phyloP scores from a whole-genome alignment of 2,329 filamentous ascomycete species.

The Calycina marina region DNA sequence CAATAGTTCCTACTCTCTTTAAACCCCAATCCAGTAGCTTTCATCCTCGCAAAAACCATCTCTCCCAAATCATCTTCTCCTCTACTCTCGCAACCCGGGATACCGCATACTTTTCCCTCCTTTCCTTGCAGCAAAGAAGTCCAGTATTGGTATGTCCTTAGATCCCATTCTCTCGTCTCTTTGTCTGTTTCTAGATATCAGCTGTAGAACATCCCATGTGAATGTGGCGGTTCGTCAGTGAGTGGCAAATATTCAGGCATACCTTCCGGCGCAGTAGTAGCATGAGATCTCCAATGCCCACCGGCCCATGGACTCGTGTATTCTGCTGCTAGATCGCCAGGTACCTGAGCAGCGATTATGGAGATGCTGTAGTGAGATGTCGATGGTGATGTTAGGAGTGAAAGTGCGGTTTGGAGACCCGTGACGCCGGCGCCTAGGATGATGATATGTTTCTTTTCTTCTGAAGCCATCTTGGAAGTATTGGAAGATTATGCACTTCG shows the following conservation, averaged over 20 bases:
- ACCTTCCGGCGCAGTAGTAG: slow-evolving; percentile 10
- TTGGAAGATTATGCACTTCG: neutral
- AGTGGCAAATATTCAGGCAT: no score
- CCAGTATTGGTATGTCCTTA: slow-evolving; percentile 29
- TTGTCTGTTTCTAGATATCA: no score
- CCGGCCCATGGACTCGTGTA: slow-evolving; percentile 26
- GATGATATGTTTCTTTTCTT: slow-evolving; percentile 8
- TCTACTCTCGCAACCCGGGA: slow-evolving; percentile 15
- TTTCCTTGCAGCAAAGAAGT: slow-evolving; percentile 18
- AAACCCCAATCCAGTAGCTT: slow-evolving; percentile 11
- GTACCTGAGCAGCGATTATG: slow-evolving; percentile 28
- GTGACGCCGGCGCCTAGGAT: slow-evolving; percentile 29
- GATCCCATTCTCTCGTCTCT: slow-evolving; percentile 27
- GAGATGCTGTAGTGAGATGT: slow-evolving; percentile 25
- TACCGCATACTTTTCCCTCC: slow-evolving; percentile 6
- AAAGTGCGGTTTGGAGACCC: slow-evolving; percentile 30
- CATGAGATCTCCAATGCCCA: slow-evolving; percentile 32
- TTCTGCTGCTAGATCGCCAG: slow-evolving; percentile 17
- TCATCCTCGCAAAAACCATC: slow-evolving; percentile 1
- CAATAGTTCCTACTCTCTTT: slow-evolving; percentile 3
- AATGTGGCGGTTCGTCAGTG: no score
- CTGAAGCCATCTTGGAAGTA: no score
- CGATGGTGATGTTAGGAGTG: slow-evolving; percentile 27
- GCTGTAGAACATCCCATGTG: no score
- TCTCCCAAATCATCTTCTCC: neutral